Base-by-base conservation (phyloP, 2,329 filamentous ascomycete species). In the Pseudonectria foliicola region DNA sequence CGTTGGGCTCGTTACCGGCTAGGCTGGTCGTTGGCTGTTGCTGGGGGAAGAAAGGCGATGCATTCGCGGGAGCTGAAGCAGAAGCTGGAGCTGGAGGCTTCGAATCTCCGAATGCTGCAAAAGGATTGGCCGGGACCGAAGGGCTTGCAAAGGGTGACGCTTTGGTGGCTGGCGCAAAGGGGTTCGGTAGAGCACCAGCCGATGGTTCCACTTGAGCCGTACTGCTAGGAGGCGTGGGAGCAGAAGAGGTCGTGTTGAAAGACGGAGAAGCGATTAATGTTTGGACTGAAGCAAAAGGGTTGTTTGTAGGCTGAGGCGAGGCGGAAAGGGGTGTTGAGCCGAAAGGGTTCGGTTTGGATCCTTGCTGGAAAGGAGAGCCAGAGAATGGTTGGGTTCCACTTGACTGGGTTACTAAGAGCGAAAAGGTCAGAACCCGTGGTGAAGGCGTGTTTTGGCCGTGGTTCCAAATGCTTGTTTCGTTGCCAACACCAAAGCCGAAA, bases 381-480 rank as follows among this genome's bases (percentile, higher is more conserved):
- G 41, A 34, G 21, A 28, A 37, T 13, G 43, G 31, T 21, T 34
- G 16, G 36, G 32, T 42, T 39, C 50, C 50, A 45, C 49, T 50
- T 31, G 39, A 24, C 39, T 37, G 40, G 38, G 46, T 53, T 42
- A 49, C 49, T 53, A 53, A n/a, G 27, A 51, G 39, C 40, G 41
- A 50, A 42, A 46, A 49, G 42, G 49, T 53, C 48, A 53, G 49
- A 53, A 51, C 44, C 44, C 49, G 41, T 53, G 49, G 48, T 33
- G 43, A 38, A 46, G 33, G 44, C 44, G 47, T 41, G 27, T 41
- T 29, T 43, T 42, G 49, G 49, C 47, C 48, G 49, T 44, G 49
- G 51, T 35, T 52, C 49, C 45, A 51, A 47, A 50, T 45, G 44
- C 48, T 50, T 49, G 30, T 48, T 40, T 49, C 38, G 49, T 48